phyloP scores from a whole-genome alignment of 1,284 basidiomycete genomes.

The Trametes versicolor region DNA sequence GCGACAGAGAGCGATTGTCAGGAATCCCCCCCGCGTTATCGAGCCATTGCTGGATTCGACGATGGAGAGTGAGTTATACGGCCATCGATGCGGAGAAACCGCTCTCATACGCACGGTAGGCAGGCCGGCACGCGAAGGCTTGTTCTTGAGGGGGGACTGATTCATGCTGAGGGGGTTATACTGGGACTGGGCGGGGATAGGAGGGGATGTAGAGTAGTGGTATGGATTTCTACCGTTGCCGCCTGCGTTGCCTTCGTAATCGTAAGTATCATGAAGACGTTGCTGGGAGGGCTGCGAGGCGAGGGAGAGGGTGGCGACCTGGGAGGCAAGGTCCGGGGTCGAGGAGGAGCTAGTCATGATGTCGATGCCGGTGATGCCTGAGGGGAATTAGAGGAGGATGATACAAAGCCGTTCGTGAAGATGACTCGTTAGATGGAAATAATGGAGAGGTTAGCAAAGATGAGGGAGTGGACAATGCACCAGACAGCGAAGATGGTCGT shows the following conservation, averaged over 20 bases:
- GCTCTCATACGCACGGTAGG: conserved; percentile 65
- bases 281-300: conserved; percentile 67
- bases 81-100: conserved; percentile 31
- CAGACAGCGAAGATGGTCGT: conserved; percentile 40
- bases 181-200: conserved; percentile 68
- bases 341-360: conserved; percentile 80
- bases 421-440: conserved; percentile 42
- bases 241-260: conserved; percentile 71
- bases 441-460: conserved; percentile 36
- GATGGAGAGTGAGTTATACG: conserved; percentile 22
- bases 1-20: conserved; percentile 83
- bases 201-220: conserved; percentile 75
- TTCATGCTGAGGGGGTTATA: conserved; percentile 70
- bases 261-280: conserved; percentile 87
- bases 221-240: conserved; percentile 65
- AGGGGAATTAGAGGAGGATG: conserved; percentile 33
- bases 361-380: conserved; percentile 33
- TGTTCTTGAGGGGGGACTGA: conserved; percentile 78
- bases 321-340: conserved; percentile 75
- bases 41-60: conserved; percentile 75
- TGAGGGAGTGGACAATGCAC: conserved; percentile 39
- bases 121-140: conserved; percentile 71
- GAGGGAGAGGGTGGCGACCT: conserved; percentile 61
- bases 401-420: conserved; percentile 41
- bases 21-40: conserved; percentile 61